Base-by-base conservation (phyloP, 441 rosid species). In the Bruguiera hainesii region DNA sequence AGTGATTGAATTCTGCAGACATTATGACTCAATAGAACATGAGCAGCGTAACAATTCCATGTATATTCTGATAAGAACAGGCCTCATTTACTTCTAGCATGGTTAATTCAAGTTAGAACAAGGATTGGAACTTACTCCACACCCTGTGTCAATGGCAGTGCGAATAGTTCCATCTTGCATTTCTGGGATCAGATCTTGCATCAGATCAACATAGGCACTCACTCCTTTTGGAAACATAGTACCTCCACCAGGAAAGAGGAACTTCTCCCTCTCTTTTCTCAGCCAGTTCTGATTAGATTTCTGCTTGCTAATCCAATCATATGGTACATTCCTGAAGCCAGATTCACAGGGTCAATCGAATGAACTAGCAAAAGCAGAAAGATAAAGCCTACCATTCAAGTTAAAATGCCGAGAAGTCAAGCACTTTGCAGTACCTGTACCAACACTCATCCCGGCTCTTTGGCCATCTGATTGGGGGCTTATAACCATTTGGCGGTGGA, bases 191-290 rank as follows among this genome's bases (percentile, higher is more conserved):
- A 94, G 77, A 71, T 89, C 98, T 78, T 78, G 89, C 99, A 91
- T 94, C 81, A 84, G 71, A 79, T 94, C 97, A 23, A 94, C 99
- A 53, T 94, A 94, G 20, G 93, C 97, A 71, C 94, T 75, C 61
- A 94, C 99, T 75, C 99, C 99, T 57, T 70, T 76, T 0, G 97
- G 99, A 79, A 94, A 94, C 99, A 94, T 94, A 11, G 99, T 94
- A 68, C 99, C 99, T 1, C 98, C 99, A 58, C 99, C 99, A 7
- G 99, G 99, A 65, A 94, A 94, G 58, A 80, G 73, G 82, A 94
- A 94, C 74, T 88, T 91, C 31, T 94, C 99, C 60, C 97, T 97
- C 58, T 91, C 79, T 79, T 94, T 94, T 73, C 84, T 81, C 68
- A 91, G 82, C 99, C 99, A 94, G 50, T 94, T 81, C 81, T 94